Evolutionary conservation across 768 basidiomycete genomes (phyloP).

Genomic region (Russula griseocarnosa): DNA sequence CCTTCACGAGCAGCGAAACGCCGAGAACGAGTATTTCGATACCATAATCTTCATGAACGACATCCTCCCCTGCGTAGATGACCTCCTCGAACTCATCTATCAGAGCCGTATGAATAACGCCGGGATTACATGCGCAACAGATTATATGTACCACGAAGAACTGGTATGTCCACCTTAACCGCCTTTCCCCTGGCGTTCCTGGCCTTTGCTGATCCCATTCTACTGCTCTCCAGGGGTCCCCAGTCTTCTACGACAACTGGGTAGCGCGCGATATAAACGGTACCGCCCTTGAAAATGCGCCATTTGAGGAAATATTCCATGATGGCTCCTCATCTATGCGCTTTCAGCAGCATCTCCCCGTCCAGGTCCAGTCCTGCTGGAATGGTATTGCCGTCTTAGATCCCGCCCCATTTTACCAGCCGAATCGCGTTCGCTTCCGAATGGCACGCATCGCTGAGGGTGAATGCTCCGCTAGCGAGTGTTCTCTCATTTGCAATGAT

Average conservation of each 20-base stretch:
- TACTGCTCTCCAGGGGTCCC: slow-evolving; percentile 49
- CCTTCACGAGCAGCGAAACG: slow-evolving; percentile 86
- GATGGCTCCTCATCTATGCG: slow-evolving; percentile 68
- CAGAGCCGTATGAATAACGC: slow-evolving; percentile 91
- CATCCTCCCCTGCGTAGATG: slow-evolving; percentile 95
- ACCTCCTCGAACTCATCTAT: slow-evolving; percentile 96
- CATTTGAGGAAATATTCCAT: slow-evolving; percentile 93
- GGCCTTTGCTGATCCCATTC: slow-evolving; percentile 3
- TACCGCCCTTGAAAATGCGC: slow-evolving; percentile 95
- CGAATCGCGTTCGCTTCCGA: slow-evolving; percentile 88
- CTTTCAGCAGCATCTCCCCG: slow-evolving; percentile 87
- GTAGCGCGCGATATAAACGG: slow-evolving; percentile 98
- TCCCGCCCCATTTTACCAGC: slow-evolving; percentile 90
- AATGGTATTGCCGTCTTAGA: slow-evolving; percentile 96
- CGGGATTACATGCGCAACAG: slow-evolving; percentile 95
- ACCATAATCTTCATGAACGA: slow-evolving; percentile 99
- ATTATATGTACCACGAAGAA: slow-evolving; percentile 99
- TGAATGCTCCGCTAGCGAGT: slow-evolving; percentile 95
- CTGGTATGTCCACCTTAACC: slow-evolving; percentile 49
- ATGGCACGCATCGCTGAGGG: slow-evolving; percentile 88
- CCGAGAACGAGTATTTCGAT: slow-evolving; percentile 93
- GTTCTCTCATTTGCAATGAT: slow-evolving; percentile 96
- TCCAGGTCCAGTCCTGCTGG: slow-evolving; percentile 98
- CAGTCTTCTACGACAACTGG: slow-evolving; percentile 99
- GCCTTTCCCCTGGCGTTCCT: neutral